Percentiles rank a stretch among this genome's conserved stretches.
Evolutionary conservation across 192 early-diverging fungal genomes (phyloP).

Genomic region (Coemansia sp.): DNA sequence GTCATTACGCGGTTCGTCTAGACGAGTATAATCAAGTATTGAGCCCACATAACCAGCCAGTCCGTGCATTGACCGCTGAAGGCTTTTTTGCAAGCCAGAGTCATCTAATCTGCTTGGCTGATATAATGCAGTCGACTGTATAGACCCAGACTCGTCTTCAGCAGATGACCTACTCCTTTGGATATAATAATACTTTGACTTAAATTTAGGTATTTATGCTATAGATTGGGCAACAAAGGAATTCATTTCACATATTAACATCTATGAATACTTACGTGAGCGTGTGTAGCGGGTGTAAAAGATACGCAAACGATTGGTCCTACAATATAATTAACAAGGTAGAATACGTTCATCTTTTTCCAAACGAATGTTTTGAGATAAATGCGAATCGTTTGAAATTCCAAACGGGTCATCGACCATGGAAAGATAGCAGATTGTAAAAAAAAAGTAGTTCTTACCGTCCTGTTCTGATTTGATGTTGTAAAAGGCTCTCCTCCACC

Average conservation of each 20-base stretch:
- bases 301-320: conserved; percentile 49
- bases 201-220: too few species aligned
- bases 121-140: conserved; percentile 48
- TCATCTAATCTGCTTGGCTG: conserved; percentile 87
- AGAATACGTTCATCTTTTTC: background rate
- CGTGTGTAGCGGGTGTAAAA: conserved; percentile 38
- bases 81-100: conserved; percentile 77
- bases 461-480: background rate
- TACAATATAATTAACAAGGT: conserved; percentile 4
- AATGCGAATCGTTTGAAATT: background rate
- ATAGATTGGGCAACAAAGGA: background rate
- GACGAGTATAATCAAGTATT: conserved; percentile 76
- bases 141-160: background rate
- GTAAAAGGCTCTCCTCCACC: conserved; percentile 4
- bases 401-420: background rate
- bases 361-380: background rate
- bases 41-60: conserved; percentile 85
- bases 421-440: too few species aligned
- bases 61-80: conserved; percentile 74
- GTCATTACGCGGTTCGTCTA: conserved; percentile 84
- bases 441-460: conserved; percentile 9
- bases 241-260: background rate
- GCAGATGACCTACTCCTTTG: background rate
- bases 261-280: conserved; percentile 28
- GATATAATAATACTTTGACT: too few species aligned